phyloP scores from a whole-genome alignment of 2,329 filamentous ascomycete genomes.

The Fusarium setosum region DNA sequence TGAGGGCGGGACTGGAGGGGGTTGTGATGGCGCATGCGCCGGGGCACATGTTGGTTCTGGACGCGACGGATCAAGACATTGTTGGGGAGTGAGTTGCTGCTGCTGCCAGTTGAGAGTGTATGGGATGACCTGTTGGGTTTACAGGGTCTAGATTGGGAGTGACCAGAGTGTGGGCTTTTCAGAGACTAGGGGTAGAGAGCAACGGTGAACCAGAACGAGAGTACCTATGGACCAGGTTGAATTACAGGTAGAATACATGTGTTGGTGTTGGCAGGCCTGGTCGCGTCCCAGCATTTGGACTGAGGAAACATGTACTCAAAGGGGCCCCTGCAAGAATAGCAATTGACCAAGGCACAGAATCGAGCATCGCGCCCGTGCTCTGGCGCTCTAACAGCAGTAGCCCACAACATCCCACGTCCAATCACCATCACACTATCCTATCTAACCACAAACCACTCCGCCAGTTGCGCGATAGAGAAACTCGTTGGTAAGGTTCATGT shows the following conservation, averaged over 20 bases:
- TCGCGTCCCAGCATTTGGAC: no score
- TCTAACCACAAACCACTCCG: no score
- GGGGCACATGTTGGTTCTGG: conserved; percentile 71
- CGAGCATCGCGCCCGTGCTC: no score
- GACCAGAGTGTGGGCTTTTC: not conserved
- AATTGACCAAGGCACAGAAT: no score
- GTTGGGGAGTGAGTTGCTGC: not conserved
- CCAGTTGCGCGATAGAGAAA: no score
- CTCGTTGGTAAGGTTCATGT: no score
- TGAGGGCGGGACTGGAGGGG: conserved; percentile 64
- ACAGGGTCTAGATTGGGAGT: conserved; percentile 13
- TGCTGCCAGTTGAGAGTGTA: not conserved
- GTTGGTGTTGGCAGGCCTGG: no score
- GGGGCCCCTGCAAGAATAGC: no score
- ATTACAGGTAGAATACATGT: not conserved
- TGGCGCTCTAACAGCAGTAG: no score
- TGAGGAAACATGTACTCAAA: no score
- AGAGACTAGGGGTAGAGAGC: not conserved
- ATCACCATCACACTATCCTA: no score
- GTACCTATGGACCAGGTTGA: not conserved
- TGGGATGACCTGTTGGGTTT: not conserved
- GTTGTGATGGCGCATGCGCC: conserved; percentile 71
- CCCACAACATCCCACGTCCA: no score
- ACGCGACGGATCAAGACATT: conserved; percentile 58
- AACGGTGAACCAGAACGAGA: not conserved